Percentiles rank a stretch among this genome's conserved stretches.
These are phyloP conservation scores for Myriosclerotinia scirpicola DNA, from an alignment of 2,329 filamentous ascomycete species.

Conservation along the genomic window DNA sequence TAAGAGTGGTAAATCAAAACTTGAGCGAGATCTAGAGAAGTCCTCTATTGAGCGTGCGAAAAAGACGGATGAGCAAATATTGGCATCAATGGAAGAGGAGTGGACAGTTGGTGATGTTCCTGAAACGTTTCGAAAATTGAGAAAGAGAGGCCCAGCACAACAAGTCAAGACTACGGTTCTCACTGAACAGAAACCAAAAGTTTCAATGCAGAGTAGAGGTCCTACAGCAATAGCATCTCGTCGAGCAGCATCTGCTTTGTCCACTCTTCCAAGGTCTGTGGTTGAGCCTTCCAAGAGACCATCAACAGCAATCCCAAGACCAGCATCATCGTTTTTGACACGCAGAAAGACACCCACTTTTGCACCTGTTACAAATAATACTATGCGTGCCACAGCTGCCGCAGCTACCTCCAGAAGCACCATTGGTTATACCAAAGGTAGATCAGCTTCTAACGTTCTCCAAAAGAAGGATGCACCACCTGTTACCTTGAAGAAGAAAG, in stretches of 20 bases:
- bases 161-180: constrained; percentile 25
- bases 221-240: constrained; percentile 57
- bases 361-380: constrained; percentile 46
- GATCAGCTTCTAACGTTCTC: constrained; percentile 50
- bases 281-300: constrained; percentile 39
- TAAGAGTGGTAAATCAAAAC: constrained; percentile 63
- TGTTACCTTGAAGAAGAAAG: constrained; percentile 20
- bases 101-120: constrained; percentile 60
- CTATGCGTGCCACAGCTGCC: constrained; percentile 59
- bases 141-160: constrained; percentile 35
- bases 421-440: constrained; percentile 80
- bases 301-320: constrained; percentile 40
- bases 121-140: constrained; percentile 44
- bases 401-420: constrained; percentile 74
- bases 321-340: constrained; percentile 36
- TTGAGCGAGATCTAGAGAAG: constrained; percentile 60
- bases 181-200: constrained; percentile 32
- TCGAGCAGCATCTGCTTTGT: constrained; percentile 54
- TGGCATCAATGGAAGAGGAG: constrained; percentile 62
- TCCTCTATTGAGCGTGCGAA: constrained; percentile 45
- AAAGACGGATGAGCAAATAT: constrained; percentile 65
- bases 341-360: constrained; percentile 44
- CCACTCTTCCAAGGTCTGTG: constrained; percentile 42
- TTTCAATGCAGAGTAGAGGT: constrained; percentile 34
- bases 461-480: constrained; percentile 26